Conservation (phyloP, 2,329 filamentous ascomycete species). For the Fusarium duplospermum region DNA sequence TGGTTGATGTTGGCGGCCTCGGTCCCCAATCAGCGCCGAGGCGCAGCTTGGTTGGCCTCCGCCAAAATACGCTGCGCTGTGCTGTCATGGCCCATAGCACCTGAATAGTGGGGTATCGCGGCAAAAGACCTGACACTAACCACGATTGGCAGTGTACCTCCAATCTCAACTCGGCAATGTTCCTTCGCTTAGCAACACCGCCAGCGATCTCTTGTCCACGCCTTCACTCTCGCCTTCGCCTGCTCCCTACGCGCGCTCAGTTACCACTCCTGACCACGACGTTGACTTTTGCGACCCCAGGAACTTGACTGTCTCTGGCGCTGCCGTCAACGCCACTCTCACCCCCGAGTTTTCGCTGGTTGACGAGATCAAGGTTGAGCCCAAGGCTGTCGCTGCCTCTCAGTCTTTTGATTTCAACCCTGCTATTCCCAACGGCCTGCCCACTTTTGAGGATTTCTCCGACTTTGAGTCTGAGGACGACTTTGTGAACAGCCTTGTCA, state of each 20-base stretch:
- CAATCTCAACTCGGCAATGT: conserved; percentile 60
- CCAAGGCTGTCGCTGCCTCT: conserved; percentile 58
- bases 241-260: conserved; percentile 78
- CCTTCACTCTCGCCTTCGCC: conserved; percentile 90
- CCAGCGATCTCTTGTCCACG: conserved; percentile 78
- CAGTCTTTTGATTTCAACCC: conserved; percentile 65
- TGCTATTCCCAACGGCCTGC: conserved; percentile 68
- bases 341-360: conserved; percentile 74
- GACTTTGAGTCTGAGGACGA: conserved; percentile 94
- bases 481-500: conserved; percentile 77
- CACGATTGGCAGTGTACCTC: conserved; percentile 59
- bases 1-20: conserved; percentile 32
- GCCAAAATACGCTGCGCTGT: conserved; percentile 19
- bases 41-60: conserved; percentile 15
- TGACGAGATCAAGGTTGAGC: conserved; percentile 68
- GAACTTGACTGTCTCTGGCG: conserved; percentile 79
- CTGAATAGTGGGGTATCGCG: conserved; percentile 41
- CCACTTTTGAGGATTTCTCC: conserved; percentile 85
- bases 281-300: conserved; percentile 92
- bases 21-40: conserved; percentile 30
- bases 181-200: conserved; percentile 71
- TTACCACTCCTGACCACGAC: conserved; percentile 73
- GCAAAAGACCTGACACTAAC: conserved; percentile 50
- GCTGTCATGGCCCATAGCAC: conserved; percentile 33
- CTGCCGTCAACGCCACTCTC: conserved; percentile 60